These are phyloP conservation scores for Trapa incisa DNA, from an alignment of 345 rosid species.

Conservation along the genomic window DNA sequence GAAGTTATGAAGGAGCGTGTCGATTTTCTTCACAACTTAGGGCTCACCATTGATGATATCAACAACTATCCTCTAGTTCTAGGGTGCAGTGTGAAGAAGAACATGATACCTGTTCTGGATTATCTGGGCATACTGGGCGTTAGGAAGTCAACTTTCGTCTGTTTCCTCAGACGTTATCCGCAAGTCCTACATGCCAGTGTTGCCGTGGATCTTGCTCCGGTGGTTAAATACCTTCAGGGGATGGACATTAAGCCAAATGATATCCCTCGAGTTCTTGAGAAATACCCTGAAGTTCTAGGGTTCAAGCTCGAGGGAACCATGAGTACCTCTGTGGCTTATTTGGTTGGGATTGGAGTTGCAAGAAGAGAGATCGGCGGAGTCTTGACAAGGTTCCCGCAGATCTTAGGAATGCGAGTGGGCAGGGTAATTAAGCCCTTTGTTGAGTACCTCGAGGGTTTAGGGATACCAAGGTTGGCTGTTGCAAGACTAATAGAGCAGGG, in stretches of 20 bases:
- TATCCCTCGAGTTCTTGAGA: constrained; percentile 81
- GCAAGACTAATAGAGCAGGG: constrained; percentile 82
- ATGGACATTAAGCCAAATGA: constrained; percentile 71
- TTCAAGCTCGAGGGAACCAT: constrained; percentile 94
- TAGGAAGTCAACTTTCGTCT: constrained; percentile 65
- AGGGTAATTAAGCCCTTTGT: constrained; percentile 77
- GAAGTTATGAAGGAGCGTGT: constrained; percentile 79
- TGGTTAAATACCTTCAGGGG: constrained; percentile 84
- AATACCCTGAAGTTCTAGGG: constrained; percentile 77
- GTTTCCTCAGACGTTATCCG: constrained; percentile 67
- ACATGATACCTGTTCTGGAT: constrained; percentile 88
- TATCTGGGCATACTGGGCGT: constrained; percentile 89
- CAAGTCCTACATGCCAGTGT: constrained; percentile 36
- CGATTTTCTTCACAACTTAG: constrained; percentile 64
- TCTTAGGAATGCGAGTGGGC: constrained; percentile 84
- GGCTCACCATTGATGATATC: constrained; percentile 70
- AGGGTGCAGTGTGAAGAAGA: constrained; percentile 95
- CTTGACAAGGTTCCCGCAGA: constrained; percentile 71
- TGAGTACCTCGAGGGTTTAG: constrained; percentile 63
- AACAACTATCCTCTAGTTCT: constrained; percentile 86
- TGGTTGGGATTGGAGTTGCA: constrained; percentile 78
- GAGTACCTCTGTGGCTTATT: constrained; percentile 90
- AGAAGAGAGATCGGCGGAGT: constrained; percentile 85
- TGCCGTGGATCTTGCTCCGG: constrained; percentile 84
- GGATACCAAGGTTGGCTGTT: constrained; percentile 65